Evolutionary conservation across 2,329 filamentous ascomycete species (phyloP).

Genomic region (Penicillium sp.): DNA sequence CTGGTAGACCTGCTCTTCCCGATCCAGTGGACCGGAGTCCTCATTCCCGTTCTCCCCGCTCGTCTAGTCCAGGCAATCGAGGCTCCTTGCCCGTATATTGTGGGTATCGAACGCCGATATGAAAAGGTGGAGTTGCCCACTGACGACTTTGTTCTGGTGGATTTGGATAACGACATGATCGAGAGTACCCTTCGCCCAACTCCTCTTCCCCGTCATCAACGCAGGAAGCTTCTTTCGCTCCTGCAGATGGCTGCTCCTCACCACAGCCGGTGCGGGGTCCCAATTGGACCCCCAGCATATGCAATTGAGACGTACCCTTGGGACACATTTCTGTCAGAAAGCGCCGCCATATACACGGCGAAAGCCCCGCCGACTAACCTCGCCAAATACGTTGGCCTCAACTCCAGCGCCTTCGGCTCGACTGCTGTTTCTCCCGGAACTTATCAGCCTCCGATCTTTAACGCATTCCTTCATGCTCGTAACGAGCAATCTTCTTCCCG

Average conservation of each 20-base stretch:
- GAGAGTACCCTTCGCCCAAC: slow-evolving; percentile 80
- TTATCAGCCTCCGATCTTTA: slow-evolving; percentile 74
- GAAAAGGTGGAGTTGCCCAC: slow-evolving; percentile 69
- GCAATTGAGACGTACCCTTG: slow-evolving; percentile 90
- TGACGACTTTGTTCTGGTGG: slow-evolving; percentile 93
- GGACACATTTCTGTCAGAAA: slow-evolving; percentile 87
- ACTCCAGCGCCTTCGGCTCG: slow-evolving; percentile 79
- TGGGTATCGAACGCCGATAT: slow-evolving; percentile 91
- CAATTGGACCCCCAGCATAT: slow-evolving; percentile 87
- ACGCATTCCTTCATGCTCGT: slow-evolving; percentile 81
- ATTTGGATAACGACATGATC: slow-evolving; percentile 88
- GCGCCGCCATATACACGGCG: slow-evolving; percentile 75
- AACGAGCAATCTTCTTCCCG: slow-evolving; percentile 59
- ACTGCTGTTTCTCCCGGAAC: slow-evolving; percentile 60
- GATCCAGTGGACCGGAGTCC: slow-evolving; percentile 88
- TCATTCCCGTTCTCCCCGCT: slow-evolving; percentile 88
- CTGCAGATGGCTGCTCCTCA: slow-evolving; percentile 90
- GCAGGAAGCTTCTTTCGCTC: slow-evolving; percentile 84
- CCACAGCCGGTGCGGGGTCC: slow-evolving; percentile 81
- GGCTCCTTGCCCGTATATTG: slow-evolving; percentile 94
- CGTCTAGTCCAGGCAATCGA: slow-evolving; percentile 88
- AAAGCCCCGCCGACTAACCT: slow-evolving; percentile 71
- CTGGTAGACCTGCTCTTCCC: slow-evolving; percentile 84
- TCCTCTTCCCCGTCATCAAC: slow-evolving; percentile 81
- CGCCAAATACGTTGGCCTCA: slow-evolving; percentile 84